Percentiles rank a stretch among this genome's conserved stretches.
phyloP scores from a whole-genome alignment of 2,329 filamentous ascomycete genomes.

The Sporothrix variecibatus region DNA sequence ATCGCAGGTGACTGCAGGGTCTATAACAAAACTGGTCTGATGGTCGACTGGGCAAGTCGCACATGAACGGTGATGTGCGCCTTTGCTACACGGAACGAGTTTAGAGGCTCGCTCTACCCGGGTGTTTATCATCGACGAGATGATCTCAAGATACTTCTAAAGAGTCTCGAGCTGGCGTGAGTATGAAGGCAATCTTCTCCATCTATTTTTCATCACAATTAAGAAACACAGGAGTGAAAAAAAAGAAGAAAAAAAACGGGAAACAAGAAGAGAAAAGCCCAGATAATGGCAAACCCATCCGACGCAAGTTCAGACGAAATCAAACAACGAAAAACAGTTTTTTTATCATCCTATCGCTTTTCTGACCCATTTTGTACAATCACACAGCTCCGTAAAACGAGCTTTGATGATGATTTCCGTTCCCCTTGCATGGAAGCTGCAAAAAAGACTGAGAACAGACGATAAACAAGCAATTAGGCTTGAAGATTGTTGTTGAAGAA shows the following conservation, averaged over 20 bases:
- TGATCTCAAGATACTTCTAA: not conserved
- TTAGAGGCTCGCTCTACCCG: not conserved
- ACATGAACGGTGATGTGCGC: not conserved
- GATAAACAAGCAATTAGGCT: not conserved
- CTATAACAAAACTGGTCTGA: not conserved
- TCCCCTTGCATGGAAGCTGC: not conserved
- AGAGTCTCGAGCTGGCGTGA: not conserved
- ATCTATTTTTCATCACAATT: not conserved
- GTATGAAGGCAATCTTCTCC: not conserved
- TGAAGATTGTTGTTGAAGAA: not conserved
- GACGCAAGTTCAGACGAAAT: conserved; percentile 12
- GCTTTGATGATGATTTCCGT: not conserved
- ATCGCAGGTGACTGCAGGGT: not conserved
- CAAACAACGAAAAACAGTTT: conserved; percentile 9
- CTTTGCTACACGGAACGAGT: not conserved
- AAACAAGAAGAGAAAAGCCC: not conserved
- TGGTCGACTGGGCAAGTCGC: not conserved
- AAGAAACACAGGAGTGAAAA: not conserved
- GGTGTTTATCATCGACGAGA: not conserved
- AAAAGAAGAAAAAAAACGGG: not conserved
- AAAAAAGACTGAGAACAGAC: not conserved
- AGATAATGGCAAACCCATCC: not conserved
- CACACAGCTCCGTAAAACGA: not conserved
- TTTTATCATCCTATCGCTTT: not conserved
- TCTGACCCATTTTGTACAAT: not conserved